These are phyloP conservation scores for Alnus glutinosa DNA, from an alignment of 306 rosid genomes.

Conservation along the genomic window DNA sequence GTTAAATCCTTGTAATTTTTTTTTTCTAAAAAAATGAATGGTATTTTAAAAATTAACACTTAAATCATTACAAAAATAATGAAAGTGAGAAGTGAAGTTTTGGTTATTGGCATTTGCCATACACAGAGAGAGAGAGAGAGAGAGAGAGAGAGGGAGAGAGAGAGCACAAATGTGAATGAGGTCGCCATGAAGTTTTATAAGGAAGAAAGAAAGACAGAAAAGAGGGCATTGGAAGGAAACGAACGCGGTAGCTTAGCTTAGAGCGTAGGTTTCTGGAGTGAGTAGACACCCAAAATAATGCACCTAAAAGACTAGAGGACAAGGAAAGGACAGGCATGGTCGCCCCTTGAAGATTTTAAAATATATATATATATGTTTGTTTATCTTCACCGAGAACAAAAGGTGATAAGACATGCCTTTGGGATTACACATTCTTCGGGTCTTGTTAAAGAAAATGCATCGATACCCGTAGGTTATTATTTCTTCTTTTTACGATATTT, in stretches of 20 bases:
- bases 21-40: too few relatives aligned
- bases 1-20: too few relatives aligned
- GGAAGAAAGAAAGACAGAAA: background rate
- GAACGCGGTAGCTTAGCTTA: too few relatives aligned
- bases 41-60: too few relatives aligned
- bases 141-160: background rate
- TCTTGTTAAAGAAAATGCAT: background rate
- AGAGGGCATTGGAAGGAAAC: too few relatives aligned
- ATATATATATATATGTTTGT: constrained; percentile 1
- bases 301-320: background rate
- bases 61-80: too few relatives aligned
- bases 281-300: background rate
- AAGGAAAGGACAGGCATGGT: constrained; percentile 19
- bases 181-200: constrained; percentile 2
- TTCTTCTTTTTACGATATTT: background rate
- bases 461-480: constrained; percentile 21
- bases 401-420: constrained; percentile 55
- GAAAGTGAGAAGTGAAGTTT: too few relatives aligned
- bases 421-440: constrained; percentile 48
- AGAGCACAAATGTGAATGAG: constrained; percentile 2
- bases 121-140: too few relatives aligned
- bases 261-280: background rate
- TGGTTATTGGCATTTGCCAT: too few relatives aligned
- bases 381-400: constrained; percentile 33
- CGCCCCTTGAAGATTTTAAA: constrained; percentile 10